Conservation (phyloP, 2,329 filamentous ascomycete genomes). For the Thielaviopsis cerberus region DNA sequence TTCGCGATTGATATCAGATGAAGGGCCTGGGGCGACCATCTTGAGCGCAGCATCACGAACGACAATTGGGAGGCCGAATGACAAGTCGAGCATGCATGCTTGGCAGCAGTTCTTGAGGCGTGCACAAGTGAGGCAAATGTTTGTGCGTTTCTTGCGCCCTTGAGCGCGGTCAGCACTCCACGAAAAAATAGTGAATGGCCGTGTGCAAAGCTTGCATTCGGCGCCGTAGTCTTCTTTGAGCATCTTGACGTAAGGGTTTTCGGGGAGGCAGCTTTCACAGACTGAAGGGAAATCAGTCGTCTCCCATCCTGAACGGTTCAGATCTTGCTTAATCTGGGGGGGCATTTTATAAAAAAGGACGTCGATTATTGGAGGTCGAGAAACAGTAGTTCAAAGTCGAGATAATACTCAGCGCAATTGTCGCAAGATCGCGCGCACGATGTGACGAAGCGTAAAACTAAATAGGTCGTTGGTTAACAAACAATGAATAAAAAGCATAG, state of each 20-base stretch:
- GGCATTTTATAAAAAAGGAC: conserved; percentile 37
- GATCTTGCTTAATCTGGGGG: conserved; percentile 85
- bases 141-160: conserved; percentile 78
- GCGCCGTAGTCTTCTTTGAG: conserved; percentile 90
- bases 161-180: conserved; percentile 84
- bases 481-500: too few species aligned
- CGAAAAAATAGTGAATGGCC: conserved; percentile 86
- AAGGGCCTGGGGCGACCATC: conserved; percentile 87
- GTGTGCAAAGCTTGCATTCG: conserved; percentile 74
- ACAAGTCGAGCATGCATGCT: conserved; percentile 94
- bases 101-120: conserved; percentile 98
- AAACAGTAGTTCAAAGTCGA: not conserved
- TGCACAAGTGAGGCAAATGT: conserved; percentile 90
- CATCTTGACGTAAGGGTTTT: conserved; percentile 98
- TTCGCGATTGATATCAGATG: conserved; percentile 84
- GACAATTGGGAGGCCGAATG: conserved; percentile 84
- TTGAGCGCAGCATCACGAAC: conserved; percentile 92
- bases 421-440: too few species aligned
- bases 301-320: conserved; percentile 93
- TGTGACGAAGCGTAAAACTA: too few species aligned
- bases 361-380: not conserved
- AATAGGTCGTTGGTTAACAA: not conserved
- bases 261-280: conserved; percentile 81
- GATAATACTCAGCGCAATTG: not conserved
- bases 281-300: conserved; percentile 78